phyloP scores from a whole-genome alignment of 768 basidiomycete genomes.

The Daedaleopsis nitida region DNA sequence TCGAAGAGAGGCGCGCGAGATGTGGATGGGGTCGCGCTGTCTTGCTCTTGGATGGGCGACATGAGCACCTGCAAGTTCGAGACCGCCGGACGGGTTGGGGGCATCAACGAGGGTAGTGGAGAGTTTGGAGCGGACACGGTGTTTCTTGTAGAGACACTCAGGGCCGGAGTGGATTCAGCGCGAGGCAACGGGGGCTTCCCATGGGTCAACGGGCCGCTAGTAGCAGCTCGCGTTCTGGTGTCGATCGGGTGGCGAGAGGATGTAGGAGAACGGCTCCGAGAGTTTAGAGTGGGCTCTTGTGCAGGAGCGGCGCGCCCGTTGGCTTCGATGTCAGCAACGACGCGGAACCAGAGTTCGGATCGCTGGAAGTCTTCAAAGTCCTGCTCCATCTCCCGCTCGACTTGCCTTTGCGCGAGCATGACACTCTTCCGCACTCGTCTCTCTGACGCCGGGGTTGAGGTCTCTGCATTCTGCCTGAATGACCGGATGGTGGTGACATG shows the following conservation, averaged over 20 bases:
- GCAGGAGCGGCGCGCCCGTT: slow-evolving; percentile 18
- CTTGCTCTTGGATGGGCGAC: slow-evolving; percentile 63
- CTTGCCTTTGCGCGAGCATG: slow-evolving; percentile 81
- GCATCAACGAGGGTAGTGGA: slow-evolving; percentile 2
- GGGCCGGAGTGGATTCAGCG: slow-evolving; percentile 23
- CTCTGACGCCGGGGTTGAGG: slow-evolving; percentile 43
- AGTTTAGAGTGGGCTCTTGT: slow-evolving; percentile 2
- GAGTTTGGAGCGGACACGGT: slow-evolving; percentile 3
- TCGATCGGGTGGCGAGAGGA: slow-evolving; percentile 8
- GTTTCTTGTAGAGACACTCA: slow-evolving; percentile 6
- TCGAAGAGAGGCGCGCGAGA: slow-evolving; percentile 77
- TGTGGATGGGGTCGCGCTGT: slow-evolving; percentile 48
- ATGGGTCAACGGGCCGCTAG: background rate
- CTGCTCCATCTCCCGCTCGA: slow-evolving; percentile 85
- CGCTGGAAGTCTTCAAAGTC: slow-evolving; percentile 89
- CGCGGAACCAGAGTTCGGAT: slow-evolving; percentile 92
- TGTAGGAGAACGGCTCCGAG: slow-evolving; percentile 7
- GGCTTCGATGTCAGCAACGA: slow-evolving; percentile 66
- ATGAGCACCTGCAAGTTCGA: slow-evolving; percentile 83
- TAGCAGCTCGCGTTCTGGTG: background rate
- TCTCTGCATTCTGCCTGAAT: slow-evolving; percentile 57
- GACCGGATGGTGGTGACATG: slow-evolving; percentile 69
- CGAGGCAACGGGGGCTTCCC: slow-evolving; percentile 7
- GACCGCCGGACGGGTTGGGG: slow-evolving; percentile 31
- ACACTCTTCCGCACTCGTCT: slow-evolving; percentile 75